phyloP scores from a whole-genome alignment of 2,329 filamentous ascomycete genomes.

The Colletotrichum sp. region DNA sequence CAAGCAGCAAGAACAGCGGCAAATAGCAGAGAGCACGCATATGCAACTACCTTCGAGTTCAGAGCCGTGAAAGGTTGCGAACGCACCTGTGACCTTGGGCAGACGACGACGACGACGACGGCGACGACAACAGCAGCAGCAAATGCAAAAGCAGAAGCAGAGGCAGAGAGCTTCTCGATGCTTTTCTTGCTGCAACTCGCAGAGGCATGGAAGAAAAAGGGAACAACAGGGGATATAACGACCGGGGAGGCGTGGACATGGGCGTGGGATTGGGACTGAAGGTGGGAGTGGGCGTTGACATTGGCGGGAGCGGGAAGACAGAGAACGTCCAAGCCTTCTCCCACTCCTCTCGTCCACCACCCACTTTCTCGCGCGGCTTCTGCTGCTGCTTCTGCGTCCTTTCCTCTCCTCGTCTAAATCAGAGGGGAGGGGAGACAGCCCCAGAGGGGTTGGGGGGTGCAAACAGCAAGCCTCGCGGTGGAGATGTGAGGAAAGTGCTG shows the following conservation, averaged over 20 bases:
- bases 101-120: neutral
- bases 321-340: neutral
- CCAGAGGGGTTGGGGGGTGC: neutral
- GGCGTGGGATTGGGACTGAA: neutral
- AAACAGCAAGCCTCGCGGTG: neutral
- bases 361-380: neutral
- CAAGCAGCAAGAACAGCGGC: neutral
- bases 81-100: neutral
- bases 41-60: neutral
- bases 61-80: neutral
- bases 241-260: conserved; percentile 9
- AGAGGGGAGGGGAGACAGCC: neutral
- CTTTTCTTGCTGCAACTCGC: conserved; percentile 19
- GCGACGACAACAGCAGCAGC: neutral
- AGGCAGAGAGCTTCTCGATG: conserved; percentile 16
- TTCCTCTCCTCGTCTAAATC: neutral
- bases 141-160: neutral
- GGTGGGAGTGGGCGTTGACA: neutral
- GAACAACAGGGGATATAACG: conserved; percentile 20
- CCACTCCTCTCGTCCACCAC: neutral
- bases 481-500: conserved; percentile 3
- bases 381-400: neutral
- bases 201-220: conserved; percentile 9
- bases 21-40: neutral
- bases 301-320: neutral